Evolutionary conservation across 2,329 filamentous ascomycete genomes (phyloP), one percentile per base, ranked within the genome.

Genomic region (Cladophialophora carrionii): DNA sequence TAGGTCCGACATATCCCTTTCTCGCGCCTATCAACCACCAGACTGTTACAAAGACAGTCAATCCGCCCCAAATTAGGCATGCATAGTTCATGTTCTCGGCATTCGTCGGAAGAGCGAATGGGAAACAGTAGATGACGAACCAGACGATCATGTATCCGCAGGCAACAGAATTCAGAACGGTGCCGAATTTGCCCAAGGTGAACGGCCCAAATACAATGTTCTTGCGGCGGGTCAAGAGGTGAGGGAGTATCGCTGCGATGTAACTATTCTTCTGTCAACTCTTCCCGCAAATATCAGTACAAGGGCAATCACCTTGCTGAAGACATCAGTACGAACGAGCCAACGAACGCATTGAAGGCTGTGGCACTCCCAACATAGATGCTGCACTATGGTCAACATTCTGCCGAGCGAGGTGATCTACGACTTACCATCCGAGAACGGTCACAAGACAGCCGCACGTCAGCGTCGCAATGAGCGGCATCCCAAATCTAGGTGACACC

Each of bases 41-140:
- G 1, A 77, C 67, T 0, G 74, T 76, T 1, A 85, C 76, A 46
- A 85, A 78, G 10, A 84, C 75, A 0, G 81, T 83, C 66, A 84
- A 74, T 1, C 82, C 83, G 12, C 82, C 83, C 1, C 80, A 82
- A 68, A 85, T 81, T 52, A 85, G 71, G 69, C 77, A 81, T 12
- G 79, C 78, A 71, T 85, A 85, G 69, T 85, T 86, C 84, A 86
- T 85, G 2, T 74, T 78, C 34, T 74, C 72, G 2, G 80, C 79
- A 63, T 78, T 73, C 5, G 80, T 78, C 10, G 82, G 80, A 57
- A 83, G 68, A 0, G 76, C 72, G 65, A 79, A 83, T 0, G 83
- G 85, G 76, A 87, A 87, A 72, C 84, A 86, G 75, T 84, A 87
- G 64, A 87, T 82, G n/a, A 85, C 76, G 60, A 84, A 78, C 69